phyloP scores from a whole-genome alignment of 2,329 filamentous ascomycete genomes.

The Incumbomyces lentus region DNA sequence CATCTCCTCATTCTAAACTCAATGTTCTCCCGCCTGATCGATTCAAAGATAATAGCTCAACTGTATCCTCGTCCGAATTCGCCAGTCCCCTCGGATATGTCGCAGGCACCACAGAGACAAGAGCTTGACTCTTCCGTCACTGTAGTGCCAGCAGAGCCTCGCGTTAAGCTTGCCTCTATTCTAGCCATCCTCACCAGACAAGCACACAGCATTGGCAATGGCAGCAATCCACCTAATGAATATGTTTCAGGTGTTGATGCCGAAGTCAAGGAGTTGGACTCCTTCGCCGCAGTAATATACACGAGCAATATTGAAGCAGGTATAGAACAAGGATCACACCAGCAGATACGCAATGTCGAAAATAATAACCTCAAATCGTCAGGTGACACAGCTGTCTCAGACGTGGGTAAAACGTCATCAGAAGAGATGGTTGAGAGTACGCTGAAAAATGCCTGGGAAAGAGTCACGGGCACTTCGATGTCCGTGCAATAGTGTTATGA shows the following conservation, averaged over 20 bases:
- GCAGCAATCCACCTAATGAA: conserved; percentile 37
- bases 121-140: conserved; percentile 33
- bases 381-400: conserved; percentile 13
- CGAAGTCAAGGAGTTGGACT: conserved; percentile 37
- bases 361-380: conserved; percentile 13
- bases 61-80: conserved; percentile 52
- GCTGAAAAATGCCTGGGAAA: conserved; percentile 21
- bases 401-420: conserved; percentile 11
- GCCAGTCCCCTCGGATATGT: conserved; percentile 35
- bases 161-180: conserved; percentile 74
- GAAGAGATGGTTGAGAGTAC: conserved; percentile 20
- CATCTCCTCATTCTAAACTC: conserved; percentile 77
- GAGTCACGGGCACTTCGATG: conserved; percentile 10
- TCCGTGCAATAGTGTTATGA: background rate
- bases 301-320: conserved; percentile 35
- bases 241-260: conserved; percentile 36
- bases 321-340: conserved; percentile 9
- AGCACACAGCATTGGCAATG: conserved; percentile 77
- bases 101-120: conserved; percentile 16
- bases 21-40: conserved; percentile 72
- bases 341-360: background rate
- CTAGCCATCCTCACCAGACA: conserved; percentile 84
- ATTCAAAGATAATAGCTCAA: conserved; percentile 67
- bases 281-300: conserved; percentile 40
- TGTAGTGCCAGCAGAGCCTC: conserved; percentile 34